Conservation (phyloP, 169 alveolate species). For the Eimeria maxima region DNA sequence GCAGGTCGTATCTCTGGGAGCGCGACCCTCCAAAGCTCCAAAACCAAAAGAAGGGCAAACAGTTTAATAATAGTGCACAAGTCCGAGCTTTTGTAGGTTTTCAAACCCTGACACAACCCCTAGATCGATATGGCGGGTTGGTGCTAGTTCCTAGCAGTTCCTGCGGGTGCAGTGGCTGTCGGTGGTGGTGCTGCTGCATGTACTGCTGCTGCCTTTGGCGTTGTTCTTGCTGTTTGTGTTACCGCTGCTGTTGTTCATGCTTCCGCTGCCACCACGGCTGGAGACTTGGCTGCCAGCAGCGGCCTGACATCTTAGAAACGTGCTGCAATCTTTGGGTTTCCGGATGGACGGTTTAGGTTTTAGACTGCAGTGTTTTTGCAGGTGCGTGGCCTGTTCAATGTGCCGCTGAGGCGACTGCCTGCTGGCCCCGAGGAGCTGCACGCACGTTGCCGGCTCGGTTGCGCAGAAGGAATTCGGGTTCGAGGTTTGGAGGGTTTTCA, state of each 20-base stretch:
- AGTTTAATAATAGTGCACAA: background rate
- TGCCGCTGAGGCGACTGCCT: conserved; percentile 73
- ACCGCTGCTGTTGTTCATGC: conserved; percentile 23
- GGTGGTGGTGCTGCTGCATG: background rate
- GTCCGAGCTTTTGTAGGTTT: conserved; percentile 26
- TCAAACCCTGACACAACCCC: background rate
- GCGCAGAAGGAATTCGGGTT: background rate
- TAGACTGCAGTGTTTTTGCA: background rate
- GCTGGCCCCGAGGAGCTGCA: conserved; percentile 2
- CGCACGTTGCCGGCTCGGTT: conserved; percentile 12
- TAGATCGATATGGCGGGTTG: background rate
- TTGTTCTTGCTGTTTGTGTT: background rate
- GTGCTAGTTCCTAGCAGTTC: background rate
- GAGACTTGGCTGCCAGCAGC: background rate
- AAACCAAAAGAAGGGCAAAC: background rate
- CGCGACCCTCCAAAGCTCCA: background rate
- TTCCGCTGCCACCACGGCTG: background rate
- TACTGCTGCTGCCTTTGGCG: background rate
- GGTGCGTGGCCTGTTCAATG: conserved; percentile 82
- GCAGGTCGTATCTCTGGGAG: conserved; percentile 30
- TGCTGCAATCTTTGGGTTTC: background rate
- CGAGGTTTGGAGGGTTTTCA: background rate
- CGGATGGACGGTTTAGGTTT: conserved; percentile 1
- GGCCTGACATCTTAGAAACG: background rate
- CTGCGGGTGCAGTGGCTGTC: background rate